Percentiles rank a stretch among this genome's conserved stretches.
These are phyloP conservation scores for Eucalyptus brandiana DNA, from an alignment of 345 rosid species.

Conservation along the genomic window DNA sequence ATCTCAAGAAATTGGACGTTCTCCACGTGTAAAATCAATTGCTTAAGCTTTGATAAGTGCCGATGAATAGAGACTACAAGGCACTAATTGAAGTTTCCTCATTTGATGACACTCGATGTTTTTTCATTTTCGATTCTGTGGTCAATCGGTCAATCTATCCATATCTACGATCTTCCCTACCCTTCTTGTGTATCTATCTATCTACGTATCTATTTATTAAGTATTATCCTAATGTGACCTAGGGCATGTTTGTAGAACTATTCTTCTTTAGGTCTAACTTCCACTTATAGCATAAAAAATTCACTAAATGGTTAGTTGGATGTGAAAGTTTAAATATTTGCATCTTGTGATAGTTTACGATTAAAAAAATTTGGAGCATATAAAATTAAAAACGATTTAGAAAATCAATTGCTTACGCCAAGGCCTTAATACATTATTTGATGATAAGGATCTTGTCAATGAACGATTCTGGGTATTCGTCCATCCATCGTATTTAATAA, in stretches of 20 bases:
- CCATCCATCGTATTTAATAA: background rate
- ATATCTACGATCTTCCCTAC: background rate
- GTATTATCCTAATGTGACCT: background rate
- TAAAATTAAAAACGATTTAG: background rate
- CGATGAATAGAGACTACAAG: background rate
- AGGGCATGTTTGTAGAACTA: background rate
- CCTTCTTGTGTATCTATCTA: background rate
- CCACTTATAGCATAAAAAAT: background rate
- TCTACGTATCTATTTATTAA: background rate
- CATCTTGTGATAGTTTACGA: background rate
- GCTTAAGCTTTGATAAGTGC: background rate
- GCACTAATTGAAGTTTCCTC: background rate
- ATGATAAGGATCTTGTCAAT: background rate
- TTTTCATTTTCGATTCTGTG: background rate
- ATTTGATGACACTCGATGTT: background rate
- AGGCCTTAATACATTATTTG: background rate
- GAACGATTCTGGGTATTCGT: accelerated
- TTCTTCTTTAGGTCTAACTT: background rate
- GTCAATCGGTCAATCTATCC: background rate
- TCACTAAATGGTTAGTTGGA: background rate
- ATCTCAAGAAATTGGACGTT: background rate
- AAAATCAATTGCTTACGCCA: background rate
- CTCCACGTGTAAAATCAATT: background rate
- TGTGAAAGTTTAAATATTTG: background rate
- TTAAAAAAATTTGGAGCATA: background rate